phyloP scores from a whole-genome alignment of 2,329 filamentous ascomycete genomes.

The Claviceps africana region DNA sequence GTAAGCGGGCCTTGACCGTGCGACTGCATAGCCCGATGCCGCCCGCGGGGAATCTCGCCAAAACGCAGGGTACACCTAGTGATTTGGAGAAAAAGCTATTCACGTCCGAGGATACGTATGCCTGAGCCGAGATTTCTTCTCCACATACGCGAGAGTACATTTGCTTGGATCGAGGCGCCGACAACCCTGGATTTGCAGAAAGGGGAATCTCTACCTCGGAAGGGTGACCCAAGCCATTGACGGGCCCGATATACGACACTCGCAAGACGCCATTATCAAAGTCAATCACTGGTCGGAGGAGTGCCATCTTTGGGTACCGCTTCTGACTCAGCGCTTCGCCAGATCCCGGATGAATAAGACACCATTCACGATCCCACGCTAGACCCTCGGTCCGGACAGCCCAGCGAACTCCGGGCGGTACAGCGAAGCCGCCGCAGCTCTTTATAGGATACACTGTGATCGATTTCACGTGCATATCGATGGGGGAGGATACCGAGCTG shows the following conservation, averaged over 20 bases:
- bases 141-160: slow-evolving; percentile 64
- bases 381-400: slow-evolving; percentile 69
- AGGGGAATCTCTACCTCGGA: slow-evolving; percentile 41
- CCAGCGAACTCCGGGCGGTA: slow-evolving; percentile 55
- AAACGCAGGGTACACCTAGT: slow-evolving; percentile 64
- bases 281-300: slow-evolving; percentile 64
- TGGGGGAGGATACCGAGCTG: neutral
- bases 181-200: slow-evolving; percentile 50
- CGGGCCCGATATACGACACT: slow-evolving; percentile 35
- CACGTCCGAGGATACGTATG: slow-evolving; percentile 52
- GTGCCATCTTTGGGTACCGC: slow-evolving; percentile 71
- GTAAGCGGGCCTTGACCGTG: slow-evolving; percentile 57
- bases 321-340: slow-evolving; percentile 81
- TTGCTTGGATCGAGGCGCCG: slow-evolving; percentile 26
- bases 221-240: neutral
- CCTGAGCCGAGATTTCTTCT: slow-evolving; percentile 56
- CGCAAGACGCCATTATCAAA: slow-evolving; percentile 51
- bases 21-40: slow-evolving; percentile 45
- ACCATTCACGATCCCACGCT: slow-evolving; percentile 95
- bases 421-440: slow-evolving; percentile 67
- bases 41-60: slow-evolving; percentile 70
- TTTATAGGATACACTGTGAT: slow-evolving; percentile 84
- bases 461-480: slow-evolving; percentile 34
- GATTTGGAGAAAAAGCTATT: slow-evolving; percentile 64
- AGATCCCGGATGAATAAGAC: slow-evolving; percentile 74